Conservation (phyloP, 2,329 filamentous ascomycete species). For the Claviceps humidiphila region DNA sequence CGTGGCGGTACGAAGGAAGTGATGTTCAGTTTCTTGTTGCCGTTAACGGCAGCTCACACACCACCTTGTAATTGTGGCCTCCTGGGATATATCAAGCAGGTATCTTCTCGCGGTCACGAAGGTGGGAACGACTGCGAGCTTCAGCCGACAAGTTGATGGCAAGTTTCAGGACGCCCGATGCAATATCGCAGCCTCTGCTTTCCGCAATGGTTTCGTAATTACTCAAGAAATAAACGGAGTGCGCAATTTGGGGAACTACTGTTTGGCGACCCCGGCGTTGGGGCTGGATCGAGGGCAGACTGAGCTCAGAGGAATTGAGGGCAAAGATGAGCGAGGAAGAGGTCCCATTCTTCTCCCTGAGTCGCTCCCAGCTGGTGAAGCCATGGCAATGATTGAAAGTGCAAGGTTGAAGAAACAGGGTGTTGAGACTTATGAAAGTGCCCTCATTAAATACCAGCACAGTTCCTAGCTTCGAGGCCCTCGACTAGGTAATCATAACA, state of each 20-base stretch:
- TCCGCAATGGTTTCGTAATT: conserved; percentile 12
- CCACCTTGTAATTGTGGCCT: neutral
- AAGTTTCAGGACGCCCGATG: neutral
- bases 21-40: neutral
- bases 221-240: conserved; percentile 13
- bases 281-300: conserved; percentile 19
- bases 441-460: neutral
- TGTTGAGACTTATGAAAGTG: neutral
- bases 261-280: conserved; percentile 35
- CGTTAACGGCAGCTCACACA: neutral
- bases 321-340: neutral
- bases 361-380: neutral
- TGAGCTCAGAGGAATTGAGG: neutral
- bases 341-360: neutral
- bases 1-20: neutral
- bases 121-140: neutral
- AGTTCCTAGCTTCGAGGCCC: neutral
- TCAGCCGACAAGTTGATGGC: neutral
- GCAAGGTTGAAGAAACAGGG: neutral
- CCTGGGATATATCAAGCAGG: neutral
- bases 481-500: neutral
- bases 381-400: conserved; percentile 1
- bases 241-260: conserved; percentile 21
- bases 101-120: neutral
- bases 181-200: conserved; percentile 6